These are phyloP conservation scores for Elsinoe perseae DNA, from an alignment of 2,329 filamentous ascomycete species.

Conservation along the genomic window DNA sequence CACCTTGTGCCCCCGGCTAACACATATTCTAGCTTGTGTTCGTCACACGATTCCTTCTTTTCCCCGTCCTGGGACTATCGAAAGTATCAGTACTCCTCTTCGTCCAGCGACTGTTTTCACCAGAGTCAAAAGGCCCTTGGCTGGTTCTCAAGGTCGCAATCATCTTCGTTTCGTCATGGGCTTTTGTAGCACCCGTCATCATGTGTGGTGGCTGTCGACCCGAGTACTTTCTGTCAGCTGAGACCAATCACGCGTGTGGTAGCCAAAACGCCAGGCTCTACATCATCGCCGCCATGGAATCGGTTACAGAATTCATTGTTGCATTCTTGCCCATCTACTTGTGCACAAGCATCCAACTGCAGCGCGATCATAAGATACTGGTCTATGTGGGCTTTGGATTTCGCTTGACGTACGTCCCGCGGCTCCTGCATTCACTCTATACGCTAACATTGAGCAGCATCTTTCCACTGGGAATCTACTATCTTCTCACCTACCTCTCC, in stretches of 20 bases:
- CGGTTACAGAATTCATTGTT: conserved; percentile 5
- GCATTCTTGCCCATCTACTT: conserved; percentile 10
- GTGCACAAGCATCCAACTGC: not conserved
- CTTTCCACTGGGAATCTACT: conserved; percentile 9
- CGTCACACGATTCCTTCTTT: not conserved
- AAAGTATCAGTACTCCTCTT: conserved; percentile 12
- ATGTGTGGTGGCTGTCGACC: conserved; percentile 5
- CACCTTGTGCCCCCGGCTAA: not conserved
- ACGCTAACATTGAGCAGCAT: not conserved
- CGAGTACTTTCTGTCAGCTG: not conserved
- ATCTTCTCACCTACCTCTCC: conserved; percentile 21
- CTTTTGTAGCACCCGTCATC: not conserved
- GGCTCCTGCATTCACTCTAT: not conserved
- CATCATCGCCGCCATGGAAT: conserved; percentile 7
- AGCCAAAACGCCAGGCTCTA: not conserved
- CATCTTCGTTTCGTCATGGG: conserved; percentile 2
- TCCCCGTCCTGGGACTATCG: conserved; percentile 11
- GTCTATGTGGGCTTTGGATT: conserved; percentile 13
- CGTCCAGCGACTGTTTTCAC: conserved; percentile 10
- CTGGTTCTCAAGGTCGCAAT: not conserved
- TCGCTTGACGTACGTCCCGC: conserved; percentile 4
- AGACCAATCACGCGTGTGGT: not conserved
- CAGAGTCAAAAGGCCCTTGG: conserved; percentile 10
- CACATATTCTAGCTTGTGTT: not conserved
- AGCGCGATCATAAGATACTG: conserved; percentile 8